Conservation (phyloP, 768 basidiomycete species). For the Rhodotorula taiwanensis region DNA sequence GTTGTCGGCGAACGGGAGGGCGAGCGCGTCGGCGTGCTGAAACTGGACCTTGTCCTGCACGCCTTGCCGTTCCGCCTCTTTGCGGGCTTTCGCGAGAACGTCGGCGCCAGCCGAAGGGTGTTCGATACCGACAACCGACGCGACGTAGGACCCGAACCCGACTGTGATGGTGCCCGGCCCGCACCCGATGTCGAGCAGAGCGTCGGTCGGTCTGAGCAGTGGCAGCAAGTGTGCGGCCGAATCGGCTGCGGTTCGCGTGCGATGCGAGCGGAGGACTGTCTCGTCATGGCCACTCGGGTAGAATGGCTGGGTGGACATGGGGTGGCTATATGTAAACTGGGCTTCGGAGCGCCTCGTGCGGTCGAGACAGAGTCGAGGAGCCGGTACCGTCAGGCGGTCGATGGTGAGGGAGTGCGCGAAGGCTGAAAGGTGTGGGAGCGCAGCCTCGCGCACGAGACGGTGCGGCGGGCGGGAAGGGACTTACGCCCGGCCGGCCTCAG, state of each 20-base stretch:
- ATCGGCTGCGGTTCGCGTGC: constrained; percentile 48
- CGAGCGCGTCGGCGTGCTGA: constrained; percentile 46
- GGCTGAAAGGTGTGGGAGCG: too few species aligned
- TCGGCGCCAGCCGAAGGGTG: constrained; percentile 34
- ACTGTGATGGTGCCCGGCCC: constrained; percentile 54
- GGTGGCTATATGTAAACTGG: too few species aligned
- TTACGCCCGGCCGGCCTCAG: too few species aligned
- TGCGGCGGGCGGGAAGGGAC: too few species aligned
- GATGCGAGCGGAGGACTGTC: constrained; percentile 46
- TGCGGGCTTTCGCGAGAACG: constrained; percentile 46
- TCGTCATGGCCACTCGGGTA: constrained; percentile 44
- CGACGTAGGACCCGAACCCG: constrained; percentile 49
- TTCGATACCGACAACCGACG: constrained; percentile 51
- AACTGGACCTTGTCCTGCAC: constrained; percentile 48
- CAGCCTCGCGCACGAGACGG: too few species aligned
- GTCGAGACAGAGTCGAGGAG: too few species aligned
- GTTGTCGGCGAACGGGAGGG: constrained; percentile 47
- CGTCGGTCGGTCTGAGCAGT: constrained; percentile 46
- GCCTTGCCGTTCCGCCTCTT: constrained; percentile 41
- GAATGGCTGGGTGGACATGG: not conserved
- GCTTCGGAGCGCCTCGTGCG: too few species aligned
- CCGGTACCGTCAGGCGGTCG: too few species aligned
- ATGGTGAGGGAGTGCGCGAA: too few species aligned
- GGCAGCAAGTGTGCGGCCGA: constrained; percentile 49
- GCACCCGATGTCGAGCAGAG: constrained; percentile 53